Conservation (phyloP, 257 asterid genomes). For the Solanum pinnatisectum region DNA sequence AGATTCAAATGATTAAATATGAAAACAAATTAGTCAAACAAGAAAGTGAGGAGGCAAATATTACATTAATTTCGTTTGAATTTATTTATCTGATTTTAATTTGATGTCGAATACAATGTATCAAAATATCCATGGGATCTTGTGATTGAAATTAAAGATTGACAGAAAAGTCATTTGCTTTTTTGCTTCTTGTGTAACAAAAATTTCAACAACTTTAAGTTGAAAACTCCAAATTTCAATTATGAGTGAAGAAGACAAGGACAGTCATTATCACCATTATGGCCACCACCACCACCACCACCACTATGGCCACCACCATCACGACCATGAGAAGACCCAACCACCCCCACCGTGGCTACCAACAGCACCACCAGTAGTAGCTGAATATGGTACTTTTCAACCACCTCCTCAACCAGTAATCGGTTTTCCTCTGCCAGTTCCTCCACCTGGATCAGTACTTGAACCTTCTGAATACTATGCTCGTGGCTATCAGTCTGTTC, state of each 20-base stretch:
- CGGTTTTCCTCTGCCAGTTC: slow-evolving; percentile 84
- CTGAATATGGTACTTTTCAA: slow-evolving; percentile 80
- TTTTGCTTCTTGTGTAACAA: not conserved
- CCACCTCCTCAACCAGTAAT: slow-evolving; percentile 55
- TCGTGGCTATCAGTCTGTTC: slow-evolving; percentile 80
- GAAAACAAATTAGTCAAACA: not conserved
- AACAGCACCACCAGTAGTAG: slow-evolving; percentile 9
- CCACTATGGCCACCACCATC: slow-evolving; percentile 11
- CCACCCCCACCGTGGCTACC: slow-evolving; percentile 9
- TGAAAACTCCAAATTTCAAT: not conserved
- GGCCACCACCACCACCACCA: slow-evolving; percentile 10
- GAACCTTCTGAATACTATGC: slow-evolving; percentile 50
- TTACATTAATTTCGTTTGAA: too few species aligned
- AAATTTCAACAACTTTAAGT: not conserved
- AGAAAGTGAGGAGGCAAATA: not conserved
- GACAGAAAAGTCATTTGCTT: not conserved
- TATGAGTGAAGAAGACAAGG: slow-evolving; percentile 53
- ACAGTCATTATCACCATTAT: slow-evolving; percentile 9
- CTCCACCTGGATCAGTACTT: slow-evolving; percentile 58
- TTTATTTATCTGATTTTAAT: not conserved
- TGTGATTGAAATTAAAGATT: not conserved
- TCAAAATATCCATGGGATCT: not conserved
- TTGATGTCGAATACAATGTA: fast-evolving
- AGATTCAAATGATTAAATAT: too few species aligned
- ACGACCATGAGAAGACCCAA: not conserved